Percentiles rank a stretch among this genome's conserved stretches.
phyloP scores from a whole-genome alignment of 495 filamentous ascomycete genomes.

The Hyaloscypha finlandica region DNA sequence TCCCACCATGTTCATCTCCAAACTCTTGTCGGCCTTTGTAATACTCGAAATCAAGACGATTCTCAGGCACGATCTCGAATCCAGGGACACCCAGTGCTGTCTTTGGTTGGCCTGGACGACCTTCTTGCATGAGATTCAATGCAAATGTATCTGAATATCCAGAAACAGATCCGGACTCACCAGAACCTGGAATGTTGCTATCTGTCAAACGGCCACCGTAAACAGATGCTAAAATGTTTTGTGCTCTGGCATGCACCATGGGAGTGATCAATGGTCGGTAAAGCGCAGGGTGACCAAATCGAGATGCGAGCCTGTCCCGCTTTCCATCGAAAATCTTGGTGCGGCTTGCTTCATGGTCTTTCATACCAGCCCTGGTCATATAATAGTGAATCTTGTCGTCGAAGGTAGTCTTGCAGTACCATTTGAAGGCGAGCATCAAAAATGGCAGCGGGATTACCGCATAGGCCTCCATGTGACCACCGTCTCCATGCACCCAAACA shows the following conservation, averaged over 20 bases:
- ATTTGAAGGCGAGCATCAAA: conserved; percentile 81
- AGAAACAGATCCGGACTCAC: conserved; percentile 60
- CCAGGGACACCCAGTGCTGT: conserved; percentile 48
- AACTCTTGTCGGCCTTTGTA: conserved; percentile 91
- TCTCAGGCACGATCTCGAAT: conserved; percentile 90
- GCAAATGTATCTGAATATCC: conserved; percentile 67
- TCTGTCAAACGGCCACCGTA: conserved; percentile 77
- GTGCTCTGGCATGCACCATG: conserved; percentile 92
- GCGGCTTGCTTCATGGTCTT: conserved; percentile 55
- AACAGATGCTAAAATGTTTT: conserved; percentile 75
- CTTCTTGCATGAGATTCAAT: conserved; percentile 79
- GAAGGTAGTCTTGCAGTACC: conserved; percentile 75
- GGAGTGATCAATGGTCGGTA: conserved; percentile 88
- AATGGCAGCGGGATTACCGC: conserved; percentile 77
- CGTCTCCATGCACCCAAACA: conserved; percentile 58
- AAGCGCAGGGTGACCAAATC: conserved; percentile 90
- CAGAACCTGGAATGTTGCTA: conserved; percentile 51
- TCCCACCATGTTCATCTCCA: conserved; percentile 80
- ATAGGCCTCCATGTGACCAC: conserved; percentile 58
- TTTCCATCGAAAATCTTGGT: conserved; percentile 33
- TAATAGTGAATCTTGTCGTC: conserved; percentile 79
- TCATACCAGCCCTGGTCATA: conserved; percentile 53
- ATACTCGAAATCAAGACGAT: conserved; percentile 88
- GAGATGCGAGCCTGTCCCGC: conserved; percentile 71
- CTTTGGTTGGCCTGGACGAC: conserved; percentile 75